A percentile compares a stretch with the other conserved stretches of the same genome.
Conservation (phyloP, 176 grass and related monocot species). For the Phoenix dactylifera region DNA sequence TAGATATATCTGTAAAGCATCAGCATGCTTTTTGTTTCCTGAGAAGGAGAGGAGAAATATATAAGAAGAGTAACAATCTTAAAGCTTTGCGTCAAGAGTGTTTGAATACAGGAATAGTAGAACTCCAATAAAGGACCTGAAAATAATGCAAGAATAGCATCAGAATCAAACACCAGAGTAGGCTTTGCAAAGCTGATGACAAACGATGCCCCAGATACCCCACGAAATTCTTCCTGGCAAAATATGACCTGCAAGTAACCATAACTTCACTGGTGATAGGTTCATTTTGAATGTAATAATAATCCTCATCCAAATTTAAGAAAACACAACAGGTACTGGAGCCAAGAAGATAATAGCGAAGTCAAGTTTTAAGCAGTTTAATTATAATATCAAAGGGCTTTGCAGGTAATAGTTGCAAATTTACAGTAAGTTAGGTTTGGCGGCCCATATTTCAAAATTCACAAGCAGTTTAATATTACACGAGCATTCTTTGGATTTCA, state of each 20-base stretch:
- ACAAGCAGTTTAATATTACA: no score
- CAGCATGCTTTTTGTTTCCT: conserved; percentile 60
- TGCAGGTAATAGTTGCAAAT: no score
- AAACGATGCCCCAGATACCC: conserved; percentile 39
- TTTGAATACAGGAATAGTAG: no score
- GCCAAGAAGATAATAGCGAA: no score
- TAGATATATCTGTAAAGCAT: conserved; percentile 52
- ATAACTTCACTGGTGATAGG: conserved; percentile 3
- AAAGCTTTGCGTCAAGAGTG: not conserved
- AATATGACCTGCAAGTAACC: conserved; percentile 37
- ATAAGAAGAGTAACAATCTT: not conserved
- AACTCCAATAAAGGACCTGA: conserved; percentile 16
- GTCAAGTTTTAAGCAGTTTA: no score
- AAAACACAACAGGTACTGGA: no score
- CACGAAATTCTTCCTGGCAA: conserved; percentile 43
- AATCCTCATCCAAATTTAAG: conserved; percentile 6
- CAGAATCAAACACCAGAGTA: conserved; percentile 15
- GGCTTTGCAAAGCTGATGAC: conserved; percentile 44
- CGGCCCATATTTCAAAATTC: no score
- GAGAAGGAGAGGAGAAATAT: not conserved
- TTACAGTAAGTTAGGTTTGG: no score
- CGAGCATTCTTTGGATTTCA: no score
- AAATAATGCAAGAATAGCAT: conserved; percentile 28
- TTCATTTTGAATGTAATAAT: conserved; percentile 3
- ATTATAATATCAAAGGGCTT: no score